phyloP scores from a whole-genome alignment of 139 green algal genomes.

The Chlamydomonas sphaeroides region DNA sequence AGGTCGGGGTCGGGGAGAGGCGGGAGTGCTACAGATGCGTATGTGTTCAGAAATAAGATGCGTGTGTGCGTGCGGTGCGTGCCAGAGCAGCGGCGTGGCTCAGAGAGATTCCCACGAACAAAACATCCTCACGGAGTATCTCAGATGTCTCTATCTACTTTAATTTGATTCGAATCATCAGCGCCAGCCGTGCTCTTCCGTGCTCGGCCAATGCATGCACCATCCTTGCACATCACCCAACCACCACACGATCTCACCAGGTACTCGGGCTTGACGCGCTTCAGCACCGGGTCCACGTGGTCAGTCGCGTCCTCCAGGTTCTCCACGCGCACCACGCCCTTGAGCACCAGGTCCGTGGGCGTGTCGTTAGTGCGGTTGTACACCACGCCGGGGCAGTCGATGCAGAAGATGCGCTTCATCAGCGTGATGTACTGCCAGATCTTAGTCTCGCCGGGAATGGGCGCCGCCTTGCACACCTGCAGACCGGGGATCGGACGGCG shows the following conservation, averaged over 20 bases:
- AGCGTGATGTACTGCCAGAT: conserved; percentile 99
- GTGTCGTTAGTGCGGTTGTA: conserved; percentile 89
- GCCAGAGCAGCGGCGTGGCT: conserved; percentile 39
- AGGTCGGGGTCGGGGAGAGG: too few species aligned
- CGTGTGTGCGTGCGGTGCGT: not conserved
- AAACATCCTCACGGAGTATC: conserved; percentile 50
- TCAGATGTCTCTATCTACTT: conserved; percentile 79
- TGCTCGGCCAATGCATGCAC: too few species aligned
- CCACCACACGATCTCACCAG: conserved; percentile 60
- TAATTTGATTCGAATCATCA: conserved; percentile 34
- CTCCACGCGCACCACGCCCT: conserved; percentile 95
- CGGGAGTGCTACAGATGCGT: too few species aligned
- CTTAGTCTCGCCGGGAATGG: conserved; percentile 98
- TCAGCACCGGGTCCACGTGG: conserved; percentile 82
- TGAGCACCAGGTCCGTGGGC: conserved; percentile 93
- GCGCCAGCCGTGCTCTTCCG: not conserved
- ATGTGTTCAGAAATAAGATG: too few species aligned
- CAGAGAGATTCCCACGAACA: conserved; percentile 75
- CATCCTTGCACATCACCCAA: too few species aligned
- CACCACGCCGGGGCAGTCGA: conserved; percentile 98
- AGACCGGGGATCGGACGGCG: conserved; percentile 44
- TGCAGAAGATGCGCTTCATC: conserved; percentile 99
- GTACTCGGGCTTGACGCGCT: conserved; percentile 89
- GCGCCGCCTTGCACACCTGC: conserved; percentile 97
- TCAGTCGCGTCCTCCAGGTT: conserved; percentile 92